Evolutionary conservation across 148 eudicot species (phyloP).

Genomic region (Polygonum maritimum): DNA sequence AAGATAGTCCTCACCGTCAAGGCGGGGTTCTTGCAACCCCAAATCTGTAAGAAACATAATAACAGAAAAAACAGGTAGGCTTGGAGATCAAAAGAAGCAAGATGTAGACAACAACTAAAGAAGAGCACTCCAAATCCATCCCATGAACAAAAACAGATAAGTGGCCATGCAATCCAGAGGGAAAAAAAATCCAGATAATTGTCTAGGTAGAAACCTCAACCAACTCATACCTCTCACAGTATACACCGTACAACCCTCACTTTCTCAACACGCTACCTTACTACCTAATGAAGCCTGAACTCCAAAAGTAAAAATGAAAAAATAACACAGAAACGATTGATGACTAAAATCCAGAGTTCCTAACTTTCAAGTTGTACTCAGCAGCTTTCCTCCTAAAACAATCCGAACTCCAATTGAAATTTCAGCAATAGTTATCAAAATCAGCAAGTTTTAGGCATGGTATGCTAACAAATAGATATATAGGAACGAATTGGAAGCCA

Average conservation of each 20-base stretch:
- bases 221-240: neutral
- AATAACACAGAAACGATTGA: neutral
- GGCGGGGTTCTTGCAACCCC: constrained; percentile 91
- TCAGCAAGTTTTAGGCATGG: neutral
- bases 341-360: neutral
- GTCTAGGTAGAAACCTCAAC: neutral
- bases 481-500: too few species aligned
- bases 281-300: neutral
- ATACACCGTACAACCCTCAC: neutral
- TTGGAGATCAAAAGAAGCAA: neutral
- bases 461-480: too few species aligned
- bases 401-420: neutral
- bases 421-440: neutral
- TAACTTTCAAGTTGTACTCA: neutral
- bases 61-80: neutral
- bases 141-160: neutral
- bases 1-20: constrained; percentile 92
- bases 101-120: neutral
- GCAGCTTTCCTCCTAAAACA: neutral
- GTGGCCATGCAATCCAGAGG: neutral
- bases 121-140: neutral
- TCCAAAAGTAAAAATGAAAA: neutral
- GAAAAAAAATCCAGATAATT: neutral
- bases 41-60: constrained; percentile 37
- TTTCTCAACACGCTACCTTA: neutral